These are phyloP conservation scores for Metschnikowia rubicola DNA, from an alignment of 805 yeast genomes.

Conservation along the genomic window DNA sequence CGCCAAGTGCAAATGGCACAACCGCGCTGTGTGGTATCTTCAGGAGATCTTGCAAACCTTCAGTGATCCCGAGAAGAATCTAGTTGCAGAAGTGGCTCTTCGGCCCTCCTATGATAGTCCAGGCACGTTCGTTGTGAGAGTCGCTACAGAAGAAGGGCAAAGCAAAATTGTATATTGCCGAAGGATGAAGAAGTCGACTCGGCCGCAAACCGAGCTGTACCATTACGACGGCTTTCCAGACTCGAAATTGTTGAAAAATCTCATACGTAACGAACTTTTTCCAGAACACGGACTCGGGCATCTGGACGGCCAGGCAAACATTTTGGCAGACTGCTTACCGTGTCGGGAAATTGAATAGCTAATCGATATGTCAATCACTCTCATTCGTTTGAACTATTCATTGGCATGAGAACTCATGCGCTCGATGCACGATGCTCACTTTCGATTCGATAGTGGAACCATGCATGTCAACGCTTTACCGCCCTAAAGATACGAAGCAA, in stretches of 20 bases:
- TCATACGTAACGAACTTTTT: constrained; percentile 55
- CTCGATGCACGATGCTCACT: no score
- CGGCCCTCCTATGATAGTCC: constrained; percentile 24
- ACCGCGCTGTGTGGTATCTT: constrained; percentile 82
- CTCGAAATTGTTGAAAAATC: constrained; percentile 69
- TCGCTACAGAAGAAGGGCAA: constrained; percentile 3
- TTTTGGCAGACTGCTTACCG: constrained; percentile 13
- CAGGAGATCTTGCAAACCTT: constrained; percentile 87
- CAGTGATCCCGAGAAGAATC: constrained; percentile 35
- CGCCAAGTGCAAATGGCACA: constrained; percentile 83
- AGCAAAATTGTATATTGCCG: constrained; percentile 50
- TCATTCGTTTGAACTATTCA: no score
- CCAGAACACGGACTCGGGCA: constrained; percentile 62
- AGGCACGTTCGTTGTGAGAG: constrained; percentile 19
- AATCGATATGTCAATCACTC: neutral
- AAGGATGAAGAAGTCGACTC: constrained; percentile 39
- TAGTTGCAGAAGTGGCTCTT: constrained; percentile 39
- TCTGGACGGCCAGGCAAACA: constrained; percentile 40
- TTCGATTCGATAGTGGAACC: no score
- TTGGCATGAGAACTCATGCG: no score
- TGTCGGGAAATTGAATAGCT: constrained; percentile 11
- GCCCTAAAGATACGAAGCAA: no score
- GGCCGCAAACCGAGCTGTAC: constrained; percentile 26
- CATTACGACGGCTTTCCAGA: constrained; percentile 80
- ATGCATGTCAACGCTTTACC: no score